Conservation (phyloP, 176 grass and related monocot species). For the Miscanthus lutarioriparius region DNA sequence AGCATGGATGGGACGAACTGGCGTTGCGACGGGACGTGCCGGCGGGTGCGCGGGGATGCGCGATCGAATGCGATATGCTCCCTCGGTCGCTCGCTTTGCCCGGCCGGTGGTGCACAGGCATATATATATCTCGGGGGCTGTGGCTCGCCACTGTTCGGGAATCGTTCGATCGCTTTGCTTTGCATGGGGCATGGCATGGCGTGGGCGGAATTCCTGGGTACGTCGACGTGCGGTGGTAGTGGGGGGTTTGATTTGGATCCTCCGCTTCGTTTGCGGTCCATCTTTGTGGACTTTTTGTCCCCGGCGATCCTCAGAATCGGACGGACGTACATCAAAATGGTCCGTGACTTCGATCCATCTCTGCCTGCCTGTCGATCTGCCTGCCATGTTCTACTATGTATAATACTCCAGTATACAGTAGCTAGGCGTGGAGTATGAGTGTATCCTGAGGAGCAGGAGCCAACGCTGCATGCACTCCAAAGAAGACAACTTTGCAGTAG, state of each 20-base stretch:
- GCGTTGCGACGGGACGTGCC: background rate
- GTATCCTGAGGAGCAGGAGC: background rate
- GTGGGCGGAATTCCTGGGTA: background rate
- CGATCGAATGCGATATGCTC: background rate
- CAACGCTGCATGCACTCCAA: background rate
- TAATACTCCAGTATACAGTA: too few species aligned
- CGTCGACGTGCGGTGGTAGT: background rate
- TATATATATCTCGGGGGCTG: constrained; percentile 14
- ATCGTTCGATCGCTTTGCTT: background rate
- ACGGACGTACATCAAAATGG: background rate
- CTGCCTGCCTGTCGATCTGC: background rate
- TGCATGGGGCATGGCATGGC: background rate
- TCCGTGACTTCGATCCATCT: background rate
- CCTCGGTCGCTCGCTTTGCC: background rate
- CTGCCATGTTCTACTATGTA: background rate
- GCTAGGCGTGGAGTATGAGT: too few species aligned
- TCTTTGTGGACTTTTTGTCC: constrained; percentile 4
- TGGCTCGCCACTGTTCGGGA: background rate
- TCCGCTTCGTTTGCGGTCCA: constrained; percentile 19
- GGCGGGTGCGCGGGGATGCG: background rate
- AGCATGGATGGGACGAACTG: constrained; percentile 21
- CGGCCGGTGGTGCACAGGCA: background rate
- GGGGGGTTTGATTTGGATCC: background rate
- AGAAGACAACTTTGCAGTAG: background rate
- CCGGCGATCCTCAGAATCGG: background rate